phyloP scores from a whole-genome alignment of 345 rosid species.

The Excoecaria agallocha region DNA sequence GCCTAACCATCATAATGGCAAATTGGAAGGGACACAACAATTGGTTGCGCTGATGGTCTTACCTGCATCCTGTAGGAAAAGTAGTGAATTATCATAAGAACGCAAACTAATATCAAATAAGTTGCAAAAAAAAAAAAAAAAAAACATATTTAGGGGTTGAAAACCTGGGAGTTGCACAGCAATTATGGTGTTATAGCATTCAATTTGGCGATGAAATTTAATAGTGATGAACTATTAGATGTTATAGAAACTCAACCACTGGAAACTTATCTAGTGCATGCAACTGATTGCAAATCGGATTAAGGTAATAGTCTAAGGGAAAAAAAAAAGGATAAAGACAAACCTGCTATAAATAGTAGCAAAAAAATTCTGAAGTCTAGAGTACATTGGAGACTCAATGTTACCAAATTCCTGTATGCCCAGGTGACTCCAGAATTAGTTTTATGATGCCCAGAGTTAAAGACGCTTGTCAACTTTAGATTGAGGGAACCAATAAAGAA shows the following conservation, averaged over 20 bases:
- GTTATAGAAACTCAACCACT: no score
- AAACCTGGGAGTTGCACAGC: neutral
- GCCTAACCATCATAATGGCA: constrained; percentile 89
- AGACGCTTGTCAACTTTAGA: neutral
- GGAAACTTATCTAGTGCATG: neutral
- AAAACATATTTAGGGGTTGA: neutral
- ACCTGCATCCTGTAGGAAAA: constrained; percentile 75
- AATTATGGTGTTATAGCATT: neutral
- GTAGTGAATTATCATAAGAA: neutral
- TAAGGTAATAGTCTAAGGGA: neutral
- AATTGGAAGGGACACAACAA: constrained; percentile 74
- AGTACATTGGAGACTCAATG: constrained; percentile 78
- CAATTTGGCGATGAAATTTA: neutral
- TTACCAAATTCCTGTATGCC: constrained; percentile 81
- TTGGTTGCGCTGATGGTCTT: constrained; percentile 60
- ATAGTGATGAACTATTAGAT: neutral
- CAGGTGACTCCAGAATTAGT: constrained; percentile 14
- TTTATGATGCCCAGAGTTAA: neutral
- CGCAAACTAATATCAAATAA: neutral
- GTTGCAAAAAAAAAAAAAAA: neutral
- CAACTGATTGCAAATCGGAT: neutral
- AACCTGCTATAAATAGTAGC: constrained; percentile 73
- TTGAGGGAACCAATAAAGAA: neutral
- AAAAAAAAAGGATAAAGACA: neutral
- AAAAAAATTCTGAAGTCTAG: constrained; percentile 72